Conservation (phyloP, 2,329 filamentous ascomycete species). For the Aspergillus sp. region DNA sequence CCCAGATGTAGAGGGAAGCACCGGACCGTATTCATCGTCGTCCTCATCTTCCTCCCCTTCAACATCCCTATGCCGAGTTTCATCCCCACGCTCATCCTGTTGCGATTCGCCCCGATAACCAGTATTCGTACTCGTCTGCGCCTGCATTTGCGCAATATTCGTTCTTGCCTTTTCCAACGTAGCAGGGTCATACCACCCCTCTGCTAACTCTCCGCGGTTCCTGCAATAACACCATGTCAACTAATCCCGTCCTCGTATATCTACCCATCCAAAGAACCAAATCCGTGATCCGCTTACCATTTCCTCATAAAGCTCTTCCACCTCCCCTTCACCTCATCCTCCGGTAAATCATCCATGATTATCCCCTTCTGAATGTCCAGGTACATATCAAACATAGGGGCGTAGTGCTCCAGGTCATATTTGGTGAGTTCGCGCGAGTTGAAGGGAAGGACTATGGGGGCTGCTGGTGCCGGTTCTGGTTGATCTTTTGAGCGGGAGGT, state of each 20-base stretch:
- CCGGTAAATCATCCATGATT: slow-evolving; percentile 66
- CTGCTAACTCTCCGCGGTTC: slow-evolving; percentile 82
- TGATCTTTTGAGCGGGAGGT: not conserved
- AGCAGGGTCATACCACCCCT: slow-evolving; percentile 89
- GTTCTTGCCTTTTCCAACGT: slow-evolving; percentile 60
- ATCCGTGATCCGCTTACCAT: slow-evolving; percentile 60
- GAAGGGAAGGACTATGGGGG: slow-evolving; percentile 60
- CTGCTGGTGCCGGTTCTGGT: slow-evolving; percentile 15
- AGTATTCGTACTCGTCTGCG: not conserved
- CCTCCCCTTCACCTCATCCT: slow-evolving; percentile 74
- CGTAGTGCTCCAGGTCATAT: slow-evolving; percentile 65
- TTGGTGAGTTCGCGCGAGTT: slow-evolving; percentile 67
- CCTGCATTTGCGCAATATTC: slow-evolving; percentile 18
- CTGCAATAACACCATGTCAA: slow-evolving; percentile 54
- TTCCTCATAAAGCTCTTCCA: slow-evolving; percentile 93
- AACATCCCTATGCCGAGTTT: not conserved
- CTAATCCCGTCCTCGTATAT: not conserved
- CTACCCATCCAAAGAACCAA: not conserved
- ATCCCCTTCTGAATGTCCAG: slow-evolving; percentile 84
- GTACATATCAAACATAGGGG: slow-evolving; percentile 77
- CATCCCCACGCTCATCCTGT: slow-evolving; percentile 24
- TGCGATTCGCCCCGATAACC: slow-evolving; percentile 22
- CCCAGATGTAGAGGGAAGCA: slow-evolving; percentile 40
- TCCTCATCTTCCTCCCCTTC: slow-evolving; percentile 49
- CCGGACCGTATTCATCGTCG: slow-evolving; percentile 64